Evolutionary conservation across 257 asterid species (phyloP).

Genomic region (Leptodermis oblonga): DNA sequence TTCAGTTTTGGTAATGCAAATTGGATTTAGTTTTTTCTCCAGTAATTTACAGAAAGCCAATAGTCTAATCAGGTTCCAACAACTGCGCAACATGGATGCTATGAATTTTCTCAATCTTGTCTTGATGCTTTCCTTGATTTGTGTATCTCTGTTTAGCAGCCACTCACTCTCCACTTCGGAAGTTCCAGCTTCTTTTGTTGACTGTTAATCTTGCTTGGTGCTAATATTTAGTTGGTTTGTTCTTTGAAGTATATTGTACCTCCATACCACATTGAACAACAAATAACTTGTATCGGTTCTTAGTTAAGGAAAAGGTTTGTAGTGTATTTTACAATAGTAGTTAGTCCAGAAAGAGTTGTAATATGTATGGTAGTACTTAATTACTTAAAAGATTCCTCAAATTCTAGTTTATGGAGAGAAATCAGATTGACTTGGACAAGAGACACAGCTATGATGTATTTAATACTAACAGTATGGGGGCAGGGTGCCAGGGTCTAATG

Average conservation of each 20-base stretch:
- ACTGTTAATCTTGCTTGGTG: neutral
- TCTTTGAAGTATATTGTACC: neutral
- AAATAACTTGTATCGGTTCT: neutral
- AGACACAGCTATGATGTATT: neutral
- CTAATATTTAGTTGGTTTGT: neutral
- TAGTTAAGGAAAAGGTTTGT: neutral
- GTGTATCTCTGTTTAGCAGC: neutral
- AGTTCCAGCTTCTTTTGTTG: neutral
- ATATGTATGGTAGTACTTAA: neutral
- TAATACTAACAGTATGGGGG: neutral
- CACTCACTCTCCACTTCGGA: neutral
- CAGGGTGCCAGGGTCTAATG: neutral
- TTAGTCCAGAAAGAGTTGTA: neutral
- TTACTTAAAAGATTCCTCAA: neutral
- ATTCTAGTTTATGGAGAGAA: neutral
- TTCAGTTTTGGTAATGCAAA: neutral
- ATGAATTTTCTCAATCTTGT: neutral
- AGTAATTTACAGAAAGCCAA: neutral
- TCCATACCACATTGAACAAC: neutral
- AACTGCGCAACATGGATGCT: neutral
- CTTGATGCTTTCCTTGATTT: neutral
- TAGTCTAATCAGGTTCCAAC: neutral
- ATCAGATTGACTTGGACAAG: neutral
- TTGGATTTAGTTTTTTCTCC: neutral
- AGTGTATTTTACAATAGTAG: neutral